A percentile compares a stretch with the other conserved stretches of the same genome.
These are phyloP conservation scores for Zizania latifolia DNA, from an alignment of 176 grass and related monocot species.

Conservation along the genomic window DNA sequence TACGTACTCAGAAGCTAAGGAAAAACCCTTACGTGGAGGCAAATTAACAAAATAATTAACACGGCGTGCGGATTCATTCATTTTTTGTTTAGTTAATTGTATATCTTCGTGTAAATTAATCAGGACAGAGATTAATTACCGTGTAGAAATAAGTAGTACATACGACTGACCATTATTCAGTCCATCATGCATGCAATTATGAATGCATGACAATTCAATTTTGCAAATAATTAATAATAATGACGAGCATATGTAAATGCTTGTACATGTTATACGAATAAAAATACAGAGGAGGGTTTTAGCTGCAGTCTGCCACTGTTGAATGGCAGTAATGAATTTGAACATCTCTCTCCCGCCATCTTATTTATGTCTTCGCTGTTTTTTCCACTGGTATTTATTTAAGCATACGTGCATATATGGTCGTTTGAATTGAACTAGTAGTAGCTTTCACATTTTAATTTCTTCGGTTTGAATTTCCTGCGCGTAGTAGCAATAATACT, in stretches of 20 bases:
- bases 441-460: not conserved
- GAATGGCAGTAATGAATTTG: conserved; percentile 1
- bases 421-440: not conserved
- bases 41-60: conserved; percentile 16
- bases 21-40: not conserved
- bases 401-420: not conserved
- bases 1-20: too few relatives aligned
- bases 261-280: conserved; percentile 25
- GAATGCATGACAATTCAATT: not conserved
- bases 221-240: conserved; percentile 26
- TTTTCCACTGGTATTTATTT: too few relatives aligned
- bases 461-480: not conserved
- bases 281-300: not conserved
- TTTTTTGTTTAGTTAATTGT: conserved; percentile 10
- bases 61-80: conserved; percentile 7
- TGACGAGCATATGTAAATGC: not conserved
- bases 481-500: too few relatives aligned
- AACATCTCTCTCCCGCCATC: not conserved
- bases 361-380: not conserved
- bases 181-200: not conserved
- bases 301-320: not conserved
- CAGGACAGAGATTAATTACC: not conserved
- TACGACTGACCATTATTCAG: not conserved
- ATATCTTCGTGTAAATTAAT: too few relatives aligned
- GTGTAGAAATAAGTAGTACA: conserved; percentile 21